Evolutionary conservation across 495 filamentous ascomycete genomes (phyloP).

Genomic region (Lophiostoma macrostomum): DNA sequence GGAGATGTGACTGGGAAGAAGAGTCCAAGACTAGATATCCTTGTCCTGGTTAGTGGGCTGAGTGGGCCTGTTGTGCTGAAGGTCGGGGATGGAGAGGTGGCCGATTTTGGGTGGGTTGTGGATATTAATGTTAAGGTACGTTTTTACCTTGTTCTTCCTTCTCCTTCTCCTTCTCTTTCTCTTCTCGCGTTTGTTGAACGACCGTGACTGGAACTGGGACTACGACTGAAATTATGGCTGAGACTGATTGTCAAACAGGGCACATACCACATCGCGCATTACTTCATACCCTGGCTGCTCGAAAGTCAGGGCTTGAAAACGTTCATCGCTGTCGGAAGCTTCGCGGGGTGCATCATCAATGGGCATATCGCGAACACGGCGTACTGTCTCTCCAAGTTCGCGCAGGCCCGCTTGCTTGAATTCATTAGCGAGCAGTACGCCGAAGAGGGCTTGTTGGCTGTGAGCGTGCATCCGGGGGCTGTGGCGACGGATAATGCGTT

Average conservation of each 20-base stretch:
- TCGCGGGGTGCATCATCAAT: conserved; percentile 30
- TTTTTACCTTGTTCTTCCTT: no score
- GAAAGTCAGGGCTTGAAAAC: conserved; percentile 31
- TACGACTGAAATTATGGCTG: no score
- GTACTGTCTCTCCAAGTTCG: conserved; percentile 39
- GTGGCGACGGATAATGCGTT: conserved; percentile 33
- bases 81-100: conserved; percentile 22
- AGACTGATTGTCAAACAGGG: no score
- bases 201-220: no score
- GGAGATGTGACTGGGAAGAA: no score
- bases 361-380: conserved; percentile 37
- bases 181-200: no score
- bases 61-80: conserved; percentile 36
- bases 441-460: conserved; percentile 15
- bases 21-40: conserved; percentile 34
- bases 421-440: conserved; percentile 31
- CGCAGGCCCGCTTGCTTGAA: conserved; percentile 32
- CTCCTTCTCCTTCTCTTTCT: no score
- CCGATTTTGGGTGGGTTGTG: conserved; percentile 26
- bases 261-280: conserved; percentile 31
- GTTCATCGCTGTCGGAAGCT: conserved; percentile 39
- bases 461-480: conserved; percentile 34
- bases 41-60: conserved; percentile 33
- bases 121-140: conserved; percentile 38
- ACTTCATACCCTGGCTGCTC: conserved; percentile 29